These are phyloP conservation scores for Saccharomycopsis fodiens DNA, from an alignment of 805 yeast species.

Conservation along the genomic window DNA sequence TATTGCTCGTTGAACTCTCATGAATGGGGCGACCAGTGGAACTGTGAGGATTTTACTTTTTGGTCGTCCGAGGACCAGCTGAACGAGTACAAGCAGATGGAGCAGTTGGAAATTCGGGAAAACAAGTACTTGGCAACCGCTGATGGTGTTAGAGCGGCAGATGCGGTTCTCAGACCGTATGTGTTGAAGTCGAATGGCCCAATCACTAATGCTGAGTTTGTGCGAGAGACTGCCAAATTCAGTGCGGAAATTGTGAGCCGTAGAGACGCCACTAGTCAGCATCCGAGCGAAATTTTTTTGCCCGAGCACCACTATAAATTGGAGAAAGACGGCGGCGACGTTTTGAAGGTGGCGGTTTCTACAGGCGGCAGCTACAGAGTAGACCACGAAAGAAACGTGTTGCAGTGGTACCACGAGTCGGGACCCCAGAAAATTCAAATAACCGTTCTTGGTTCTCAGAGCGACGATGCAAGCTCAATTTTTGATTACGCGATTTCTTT, in stretches of 20 bases:
- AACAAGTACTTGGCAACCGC: constrained; percentile 16
- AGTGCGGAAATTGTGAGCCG: constrained; percentile 37
- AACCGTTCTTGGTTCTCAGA: not conserved
- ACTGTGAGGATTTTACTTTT: constrained; percentile 86
- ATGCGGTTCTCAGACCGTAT: constrained; percentile 73
- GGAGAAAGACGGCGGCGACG: constrained; percentile 26
- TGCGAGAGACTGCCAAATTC: constrained; percentile 41
- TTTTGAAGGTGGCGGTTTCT: constrained; percentile 40
- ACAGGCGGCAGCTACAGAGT: constrained; percentile 39
- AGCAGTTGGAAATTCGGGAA: not conserved
- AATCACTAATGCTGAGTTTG: constrained; percentile 44
- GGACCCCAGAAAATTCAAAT: constrained; percentile 33
- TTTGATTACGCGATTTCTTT: constrained; percentile 18
- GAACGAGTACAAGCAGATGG: not conserved
- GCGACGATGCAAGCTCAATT: not conserved
- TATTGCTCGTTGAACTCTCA: constrained; percentile 70
- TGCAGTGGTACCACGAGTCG: constrained; percentile 64
- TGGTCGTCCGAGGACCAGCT: constrained; percentile 61
- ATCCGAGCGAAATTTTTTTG: constrained; percentile 55
- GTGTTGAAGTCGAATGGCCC: constrained; percentile 63
- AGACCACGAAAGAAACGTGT: constrained; percentile 42
- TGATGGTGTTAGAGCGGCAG: constrained; percentile 67
- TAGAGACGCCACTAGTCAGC: constrained; percentile 22
- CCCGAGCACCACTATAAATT: constrained; percentile 67
- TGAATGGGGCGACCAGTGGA: constrained; percentile 88